These are phyloP conservation scores for Coniochaeta prunicola DNA, from an alignment of 2,329 filamentous ascomycete genomes.

Conservation along the genomic window DNA sequence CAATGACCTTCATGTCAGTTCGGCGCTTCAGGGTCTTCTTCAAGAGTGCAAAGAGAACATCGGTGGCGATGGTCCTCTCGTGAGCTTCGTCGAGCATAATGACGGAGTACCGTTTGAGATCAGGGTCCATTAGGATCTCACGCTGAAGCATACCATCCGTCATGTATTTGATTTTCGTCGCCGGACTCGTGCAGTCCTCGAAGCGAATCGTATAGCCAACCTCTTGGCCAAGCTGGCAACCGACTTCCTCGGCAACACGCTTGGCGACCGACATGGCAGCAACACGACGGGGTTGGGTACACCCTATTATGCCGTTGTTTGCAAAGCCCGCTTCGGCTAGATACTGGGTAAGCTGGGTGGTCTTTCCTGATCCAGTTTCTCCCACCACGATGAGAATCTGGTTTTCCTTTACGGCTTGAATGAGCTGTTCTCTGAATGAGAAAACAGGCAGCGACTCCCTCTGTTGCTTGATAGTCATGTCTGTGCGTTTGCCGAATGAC, in stretches of 20 bases:
- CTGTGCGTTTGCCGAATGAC: constrained; percentile 77
- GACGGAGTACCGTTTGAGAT: constrained; percentile 82
- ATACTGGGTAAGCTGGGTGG: constrained; percentile 92
- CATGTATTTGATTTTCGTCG: constrained; percentile 98
- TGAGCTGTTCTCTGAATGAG: constrained; percentile 78
- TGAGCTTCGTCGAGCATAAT: constrained; percentile 99
- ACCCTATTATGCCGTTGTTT: constrained; percentile 83
- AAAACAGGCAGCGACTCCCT: constrained; percentile 83
- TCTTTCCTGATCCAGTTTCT: constrained; percentile 96
- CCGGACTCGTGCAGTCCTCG: constrained; percentile 82
- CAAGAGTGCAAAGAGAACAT: constrained; percentile 86
- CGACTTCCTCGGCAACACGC: constrained; percentile 92
- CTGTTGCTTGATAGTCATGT: constrained; percentile 91
- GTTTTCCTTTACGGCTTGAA: constrained; percentile 80
- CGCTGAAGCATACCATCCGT: constrained; percentile 97
- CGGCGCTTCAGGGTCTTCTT: constrained; percentile 88
- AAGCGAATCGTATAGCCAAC: constrained; percentile 98
- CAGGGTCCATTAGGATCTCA: constrained; percentile 88
- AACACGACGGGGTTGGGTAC: constrained; percentile 93
- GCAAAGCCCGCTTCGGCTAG: constrained; percentile 88
- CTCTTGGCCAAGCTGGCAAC: constrained; percentile 81
- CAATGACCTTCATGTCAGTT: constrained; percentile 86
- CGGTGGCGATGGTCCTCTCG: constrained; percentile 92
- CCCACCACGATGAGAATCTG: constrained; percentile 94
- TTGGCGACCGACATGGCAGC: constrained; percentile 97